Percentiles rank a stretch among this genome's conserved stretches.
These are phyloP conservation scores for Gynochthodes officinalis DNA, from an alignment of 257 asterid genomes.

Conservation along the genomic window DNA sequence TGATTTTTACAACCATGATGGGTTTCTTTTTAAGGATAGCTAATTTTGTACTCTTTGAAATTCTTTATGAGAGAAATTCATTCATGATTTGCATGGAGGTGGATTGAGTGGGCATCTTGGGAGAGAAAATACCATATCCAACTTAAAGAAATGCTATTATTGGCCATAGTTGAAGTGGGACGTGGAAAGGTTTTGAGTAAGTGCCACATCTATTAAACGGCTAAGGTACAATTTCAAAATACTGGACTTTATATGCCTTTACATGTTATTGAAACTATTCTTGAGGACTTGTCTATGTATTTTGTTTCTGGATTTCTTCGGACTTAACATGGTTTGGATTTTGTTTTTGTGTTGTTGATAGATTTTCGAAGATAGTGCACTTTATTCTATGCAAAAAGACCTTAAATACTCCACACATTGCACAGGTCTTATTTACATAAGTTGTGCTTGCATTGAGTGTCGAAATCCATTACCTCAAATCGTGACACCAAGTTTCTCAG, in stretches of 20 bases:
- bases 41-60: neutral
- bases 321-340: neutral
- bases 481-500: no score
- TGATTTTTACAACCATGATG: no score
- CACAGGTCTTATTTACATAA: conserved; percentile 2
- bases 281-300: conserved; percentile 2
- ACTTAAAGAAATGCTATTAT: neutral
- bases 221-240: neutral
- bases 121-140: neutral
- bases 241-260: neutral
- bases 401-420: neutral
- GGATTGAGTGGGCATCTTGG: neutral
- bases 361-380: conserved; percentile 12
- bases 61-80: neutral
- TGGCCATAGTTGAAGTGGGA: neutral
- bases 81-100: neutral
- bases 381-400: neutral
- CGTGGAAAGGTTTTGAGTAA: neutral
- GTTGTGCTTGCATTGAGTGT: no score
- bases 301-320: neutral
- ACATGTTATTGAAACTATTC: neutral
- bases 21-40: no score
- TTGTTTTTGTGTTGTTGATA: conserved; percentile 7
- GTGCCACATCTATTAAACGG: neutral
- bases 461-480: no score